These are phyloP conservation scores for Zymoseptoria tritici DNA, from an alignment of 2,329 filamentous ascomycete species.

Conservation along the genomic window DNA sequence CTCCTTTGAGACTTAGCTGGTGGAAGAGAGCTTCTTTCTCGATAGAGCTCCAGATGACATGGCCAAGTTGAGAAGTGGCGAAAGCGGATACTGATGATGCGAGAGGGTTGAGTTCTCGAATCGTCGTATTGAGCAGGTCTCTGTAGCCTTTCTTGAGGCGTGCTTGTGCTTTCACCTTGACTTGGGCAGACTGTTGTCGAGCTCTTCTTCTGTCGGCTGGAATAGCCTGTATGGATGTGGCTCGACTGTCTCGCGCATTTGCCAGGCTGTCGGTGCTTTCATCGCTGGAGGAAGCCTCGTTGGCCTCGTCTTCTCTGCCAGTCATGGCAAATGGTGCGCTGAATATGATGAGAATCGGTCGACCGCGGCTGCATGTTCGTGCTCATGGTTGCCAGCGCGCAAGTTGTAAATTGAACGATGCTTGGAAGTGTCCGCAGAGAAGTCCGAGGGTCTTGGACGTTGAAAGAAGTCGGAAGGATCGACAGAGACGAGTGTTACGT, in stretches of 20 bases:
- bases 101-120: constrained; percentile 37
- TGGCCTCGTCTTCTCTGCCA: background rate
- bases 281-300: background rate
- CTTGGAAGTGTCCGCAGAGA: background rate
- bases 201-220: constrained; percentile 4
- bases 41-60: constrained; percentile 58
- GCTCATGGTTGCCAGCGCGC: background rate
- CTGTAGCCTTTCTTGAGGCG: constrained; percentile 33
- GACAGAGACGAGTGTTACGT: background rate
- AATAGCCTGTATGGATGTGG: constrained; percentile 1
- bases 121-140: constrained; percentile 49
- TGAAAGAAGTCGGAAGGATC: background rate
- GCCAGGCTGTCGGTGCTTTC: background rate
- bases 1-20: constrained; percentile 56
- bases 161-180: constrained; percentile 4
- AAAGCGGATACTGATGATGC: background rate
- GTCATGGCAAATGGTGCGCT: background rate
- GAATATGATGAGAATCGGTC: background rate
- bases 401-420: background rate
- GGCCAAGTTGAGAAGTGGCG: constrained; percentile 55
- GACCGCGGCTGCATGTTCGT: background rate
- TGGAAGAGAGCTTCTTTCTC: constrained; percentile 69
- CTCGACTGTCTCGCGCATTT: background rate
- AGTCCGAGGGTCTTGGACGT: background rate
- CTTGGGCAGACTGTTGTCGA: constrained; percentile 6